A percentile compares a stretch with the other conserved stretches of the same genome.
These are phyloP conservation scores for Aeschynomene evenia DNA, from an alignment of 306 rosid genomes.

Conservation along the genomic window DNA sequence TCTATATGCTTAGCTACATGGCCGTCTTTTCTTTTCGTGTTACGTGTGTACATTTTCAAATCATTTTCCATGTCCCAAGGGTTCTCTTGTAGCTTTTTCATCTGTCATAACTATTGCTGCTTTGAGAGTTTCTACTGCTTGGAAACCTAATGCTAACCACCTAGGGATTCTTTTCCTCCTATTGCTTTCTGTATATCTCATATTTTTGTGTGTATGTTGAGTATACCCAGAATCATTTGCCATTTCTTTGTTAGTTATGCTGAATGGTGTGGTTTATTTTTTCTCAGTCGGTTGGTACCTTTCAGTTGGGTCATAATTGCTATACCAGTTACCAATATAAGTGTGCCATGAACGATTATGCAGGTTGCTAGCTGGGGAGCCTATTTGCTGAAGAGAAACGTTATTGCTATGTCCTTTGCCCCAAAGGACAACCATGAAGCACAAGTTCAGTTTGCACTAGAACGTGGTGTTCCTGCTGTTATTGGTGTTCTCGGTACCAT, in stretches of 20 bases:
- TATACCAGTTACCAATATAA: conserved; percentile 41
- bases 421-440: conserved; percentile 99
- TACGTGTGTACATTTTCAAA: neutral
- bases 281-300: conserved; percentile 14
- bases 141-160: neutral
- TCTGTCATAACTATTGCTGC: neutral
- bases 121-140: neutral
- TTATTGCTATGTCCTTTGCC: conserved; percentile 91
- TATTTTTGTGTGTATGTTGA: neutral
- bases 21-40: neutral
- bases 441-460: conserved; percentile 96
- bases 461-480: conserved; percentile 92
- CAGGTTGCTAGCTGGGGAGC: conserved; percentile 99
- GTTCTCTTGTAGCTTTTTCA: neutral
- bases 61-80: neutral
- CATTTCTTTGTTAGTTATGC: conserved; percentile 18
- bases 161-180: neutral
- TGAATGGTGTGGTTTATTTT: conserved; percentile 18
- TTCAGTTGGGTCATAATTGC: conserved; percentile 25
- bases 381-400: conserved; percentile 84
- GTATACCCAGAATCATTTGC: neutral
- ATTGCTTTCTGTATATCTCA: neutral
- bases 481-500: conserved; percentile 93
- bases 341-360: conserved; percentile 23
- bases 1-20: neutral